phyloP scores from a whole-genome alignment of 2,329 filamentous ascomycete species.

The Phoma herbarum region DNA sequence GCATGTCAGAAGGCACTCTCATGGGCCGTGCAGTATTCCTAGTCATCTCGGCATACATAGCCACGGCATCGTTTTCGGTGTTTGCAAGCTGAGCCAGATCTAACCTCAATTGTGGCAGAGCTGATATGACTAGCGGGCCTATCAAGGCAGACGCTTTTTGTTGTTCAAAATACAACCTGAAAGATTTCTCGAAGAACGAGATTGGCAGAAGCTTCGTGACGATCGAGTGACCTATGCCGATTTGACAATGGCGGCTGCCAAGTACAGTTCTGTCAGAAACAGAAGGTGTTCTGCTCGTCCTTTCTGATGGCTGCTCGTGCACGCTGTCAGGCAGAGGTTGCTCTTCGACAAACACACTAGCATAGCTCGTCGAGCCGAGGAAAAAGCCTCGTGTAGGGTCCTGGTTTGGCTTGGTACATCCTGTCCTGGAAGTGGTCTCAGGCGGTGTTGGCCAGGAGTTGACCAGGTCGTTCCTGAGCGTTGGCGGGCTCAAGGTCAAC shows the following conservation, averaged over 20 bases:
- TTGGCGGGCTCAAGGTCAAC: conserved; percentile 40
- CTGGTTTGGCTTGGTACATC: conserved; percentile 26
- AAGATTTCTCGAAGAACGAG: conserved; percentile 39
- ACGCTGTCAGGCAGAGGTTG: conserved; percentile 41
- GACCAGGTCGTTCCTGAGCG: conserved; percentile 36
- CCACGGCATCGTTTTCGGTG: conserved; percentile 28
- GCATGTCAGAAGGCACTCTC: conserved; percentile 44
- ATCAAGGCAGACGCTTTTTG: conserved; percentile 40
- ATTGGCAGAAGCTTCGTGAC: conserved; percentile 44
- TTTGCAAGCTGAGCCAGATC: conserved; percentile 40
- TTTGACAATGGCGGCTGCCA: conserved; percentile 43
- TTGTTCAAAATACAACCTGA: conserved; percentile 40
- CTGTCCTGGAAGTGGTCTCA: conserved; percentile 35
- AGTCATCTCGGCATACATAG: conserved; percentile 44
- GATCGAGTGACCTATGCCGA: conserved; percentile 38
- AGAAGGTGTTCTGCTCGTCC: conserved; percentile 35
- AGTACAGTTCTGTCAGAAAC: conserved; percentile 24
- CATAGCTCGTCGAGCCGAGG: conserved; percentile 50
- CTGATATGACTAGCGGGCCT: conserved; percentile 42
- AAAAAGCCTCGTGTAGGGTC: conserved; percentile 44
- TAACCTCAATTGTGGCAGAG: conserved; percentile 42
- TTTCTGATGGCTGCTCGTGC: conserved; percentile 42
- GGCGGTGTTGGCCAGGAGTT: conserved; percentile 45
- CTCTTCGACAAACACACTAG: conserved; percentile 46
- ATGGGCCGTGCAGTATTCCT: conserved; percentile 43